Conservation (phyloP, 2,329 filamentous ascomycete species). For the Ceratocystis eucalypticola region DNA sequence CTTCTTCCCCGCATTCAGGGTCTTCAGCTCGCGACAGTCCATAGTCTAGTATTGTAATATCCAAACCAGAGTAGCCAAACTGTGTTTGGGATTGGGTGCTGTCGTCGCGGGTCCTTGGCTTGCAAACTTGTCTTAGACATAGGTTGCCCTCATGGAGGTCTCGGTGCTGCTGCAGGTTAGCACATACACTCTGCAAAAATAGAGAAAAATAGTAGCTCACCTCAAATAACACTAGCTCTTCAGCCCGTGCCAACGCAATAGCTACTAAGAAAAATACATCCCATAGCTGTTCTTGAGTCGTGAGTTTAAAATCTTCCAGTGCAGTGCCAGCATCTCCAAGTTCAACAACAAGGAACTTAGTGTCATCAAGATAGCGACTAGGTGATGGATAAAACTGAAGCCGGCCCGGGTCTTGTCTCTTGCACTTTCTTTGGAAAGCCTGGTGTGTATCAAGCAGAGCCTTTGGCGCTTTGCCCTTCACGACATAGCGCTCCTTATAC, state of each 20-base stretch:
- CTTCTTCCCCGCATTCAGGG: conserved; percentile 26
- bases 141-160: conserved; percentile 54
- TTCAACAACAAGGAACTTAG: conserved; percentile 48
- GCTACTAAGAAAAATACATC: conserved; percentile 49
- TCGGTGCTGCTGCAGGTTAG: conserved; percentile 37
- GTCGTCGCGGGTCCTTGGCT: conserved; percentile 21
- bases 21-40: conserved; percentile 47
- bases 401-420: conserved; percentile 41
- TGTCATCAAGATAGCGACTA: conserved; percentile 43
- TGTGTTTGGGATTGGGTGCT: conserved; percentile 6
- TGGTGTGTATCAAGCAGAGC: conserved; percentile 47
- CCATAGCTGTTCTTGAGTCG: conserved; percentile 41
- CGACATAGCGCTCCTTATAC: conserved; percentile 51
- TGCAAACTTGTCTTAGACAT: conserved; percentile 37
- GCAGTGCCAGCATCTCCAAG: conserved; percentile 48
- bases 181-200: neutral
- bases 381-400: conserved; percentile 51
- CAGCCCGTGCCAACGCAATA: conserved; percentile 46
- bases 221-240: conserved; percentile 46
- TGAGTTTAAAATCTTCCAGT: conserved; percentile 44
- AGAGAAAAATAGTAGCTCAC: conserved; percentile 26
- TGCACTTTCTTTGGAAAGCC: conserved; percentile 39
- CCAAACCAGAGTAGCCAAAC: conserved; percentile 48
- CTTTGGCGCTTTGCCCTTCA: conserved; percentile 41
- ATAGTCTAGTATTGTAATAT: conserved; percentile 53